Evolutionary conservation across 2,329 filamentous ascomycete species (phyloP).

Genomic region (Thelonectria rubi): DNA sequence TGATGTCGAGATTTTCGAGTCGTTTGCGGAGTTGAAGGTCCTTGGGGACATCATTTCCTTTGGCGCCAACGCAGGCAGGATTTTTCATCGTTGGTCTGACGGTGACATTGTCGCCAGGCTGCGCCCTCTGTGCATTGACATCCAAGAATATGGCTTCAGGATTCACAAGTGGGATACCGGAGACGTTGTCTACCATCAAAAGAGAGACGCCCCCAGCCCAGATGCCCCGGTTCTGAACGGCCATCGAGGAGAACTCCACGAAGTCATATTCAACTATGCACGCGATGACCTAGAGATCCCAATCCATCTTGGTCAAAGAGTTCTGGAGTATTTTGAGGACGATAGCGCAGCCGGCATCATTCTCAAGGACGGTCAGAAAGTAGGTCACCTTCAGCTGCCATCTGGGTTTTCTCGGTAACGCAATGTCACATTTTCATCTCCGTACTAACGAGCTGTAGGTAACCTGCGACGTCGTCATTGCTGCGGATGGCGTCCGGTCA

Average conservation of each 20-base stretch:
- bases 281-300: conserved; percentile 61
- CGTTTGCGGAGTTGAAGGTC: conserved; percentile 64
- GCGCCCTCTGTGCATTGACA: conserved; percentile 34
- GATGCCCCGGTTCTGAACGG: conserved; percentile 59
- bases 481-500: conserved; percentile 63
- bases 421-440: not conserved
- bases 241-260: conserved; percentile 68
- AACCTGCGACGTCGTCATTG: conserved; percentile 60
- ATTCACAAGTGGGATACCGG: conserved; percentile 70
- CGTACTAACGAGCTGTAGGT: conserved; percentile 36
- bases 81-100: conserved; percentile 65
- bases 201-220: conserved; percentile 37
- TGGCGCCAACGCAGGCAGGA: conserved; percentile 62
- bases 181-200: conserved; percentile 68
- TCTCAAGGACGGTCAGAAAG: conserved; percentile 8
- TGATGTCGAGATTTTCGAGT: conserved; percentile 65
- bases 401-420: not conserved
- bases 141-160: conserved; percentile 62
- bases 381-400: not conserved
- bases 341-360: conserved; percentile 8
- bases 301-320: conserved; percentile 61
- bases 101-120: conserved; percentile 52
- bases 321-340: conserved; percentile 65
- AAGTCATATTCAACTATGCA: conserved; percentile 67
- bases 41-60: conserved; percentile 72